These are phyloP conservation scores for Calendula officinalis DNA, from an alignment of 129 eudicot genomes.

Conservation along the genomic window DNA sequence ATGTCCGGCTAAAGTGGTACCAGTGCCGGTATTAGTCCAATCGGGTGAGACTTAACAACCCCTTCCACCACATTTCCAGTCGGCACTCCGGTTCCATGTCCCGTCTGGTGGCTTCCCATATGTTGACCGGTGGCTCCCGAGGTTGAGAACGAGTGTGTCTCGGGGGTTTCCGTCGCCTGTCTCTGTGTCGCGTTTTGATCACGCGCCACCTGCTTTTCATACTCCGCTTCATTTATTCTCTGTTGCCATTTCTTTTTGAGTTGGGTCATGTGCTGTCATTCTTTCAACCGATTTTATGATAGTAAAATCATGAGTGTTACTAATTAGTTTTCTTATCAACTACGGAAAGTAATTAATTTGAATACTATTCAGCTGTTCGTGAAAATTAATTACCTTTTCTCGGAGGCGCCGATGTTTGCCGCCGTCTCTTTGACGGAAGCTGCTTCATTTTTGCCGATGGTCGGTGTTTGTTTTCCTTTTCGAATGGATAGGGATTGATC, in stretches of 20 bases:
- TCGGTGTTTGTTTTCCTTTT: neutral
- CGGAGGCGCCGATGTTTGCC: constrained; percentile 61
- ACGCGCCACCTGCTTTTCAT: constrained; percentile 46
- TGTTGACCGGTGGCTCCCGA: constrained; percentile 42
- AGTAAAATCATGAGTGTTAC: too few relatives aligned
- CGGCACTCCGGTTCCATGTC: constrained; percentile 79
- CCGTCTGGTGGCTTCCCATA: constrained; percentile 57
- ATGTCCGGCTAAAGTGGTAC: constrained; percentile 43
- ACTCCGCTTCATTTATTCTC: constrained; percentile 50
- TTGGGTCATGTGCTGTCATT: constrained; percentile 49
- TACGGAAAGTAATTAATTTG: neutral
- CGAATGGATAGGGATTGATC: neutral
- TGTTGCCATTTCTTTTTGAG: constrained; percentile 64
- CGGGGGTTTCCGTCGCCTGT: constrained; percentile 35
- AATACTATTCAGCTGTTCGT: neutral
- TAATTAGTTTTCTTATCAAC: too few relatives aligned
- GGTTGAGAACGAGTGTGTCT: constrained; percentile 46
- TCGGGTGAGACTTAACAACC: constrained; percentile 52
- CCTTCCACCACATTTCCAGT: constrained; percentile 68
- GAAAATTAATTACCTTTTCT: constrained; percentile 47
- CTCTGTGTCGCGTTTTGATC: constrained; percentile 47
- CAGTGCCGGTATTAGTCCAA: constrained; percentile 53
- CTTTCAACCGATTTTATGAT: constrained; percentile 42
- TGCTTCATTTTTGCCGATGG: constrained; percentile 41
- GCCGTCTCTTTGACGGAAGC: constrained; percentile 54